These are phyloP conservation scores for Platismatia glauca DNA, from an alignment of 495 filamentous ascomycete genomes.

Conservation along the genomic window DNA sequence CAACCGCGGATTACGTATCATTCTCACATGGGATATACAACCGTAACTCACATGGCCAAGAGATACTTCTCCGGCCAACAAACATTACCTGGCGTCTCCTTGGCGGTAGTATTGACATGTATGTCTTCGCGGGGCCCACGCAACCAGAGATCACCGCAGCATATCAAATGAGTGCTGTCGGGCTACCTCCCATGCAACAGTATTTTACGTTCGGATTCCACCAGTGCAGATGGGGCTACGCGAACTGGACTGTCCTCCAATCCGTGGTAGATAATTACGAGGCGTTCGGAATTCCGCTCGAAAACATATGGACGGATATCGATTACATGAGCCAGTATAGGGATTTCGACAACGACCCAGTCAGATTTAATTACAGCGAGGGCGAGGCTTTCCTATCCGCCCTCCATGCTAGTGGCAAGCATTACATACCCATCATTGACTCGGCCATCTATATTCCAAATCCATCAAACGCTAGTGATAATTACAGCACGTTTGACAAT, in stretches of 20 bases:
- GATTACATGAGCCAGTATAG: constrained; percentile 52
- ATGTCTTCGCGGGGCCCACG: constrained; percentile 53
- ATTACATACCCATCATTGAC: constrained; percentile 81
- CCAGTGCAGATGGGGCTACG: constrained; percentile 59
- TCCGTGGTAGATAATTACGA: constrained; percentile 51
- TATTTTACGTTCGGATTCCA: constrained; percentile 56
- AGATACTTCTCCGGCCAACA: constrained; percentile 54
- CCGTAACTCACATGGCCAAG: constrained; percentile 65
- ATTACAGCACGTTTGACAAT: constrained; percentile 57
- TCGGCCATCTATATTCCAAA: constrained; percentile 72
- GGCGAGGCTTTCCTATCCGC: constrained; percentile 52
- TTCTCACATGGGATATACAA: constrained; percentile 54
- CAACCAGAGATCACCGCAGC: constrained; percentile 48
- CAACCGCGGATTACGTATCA: constrained; percentile 47
- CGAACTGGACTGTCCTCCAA: constrained; percentile 46
- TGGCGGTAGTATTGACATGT: constrained; percentile 54
- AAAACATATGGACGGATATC: constrained; percentile 61
- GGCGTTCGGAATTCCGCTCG: constrained; percentile 52
- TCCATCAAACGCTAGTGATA: constrained; percentile 59
- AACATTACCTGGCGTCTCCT: constrained; percentile 69
- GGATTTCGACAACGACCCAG: constrained; percentile 50
- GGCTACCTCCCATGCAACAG: constrained; percentile 54
- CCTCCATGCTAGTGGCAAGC: constrained; percentile 58
- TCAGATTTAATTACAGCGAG: constrained; percentile 40
- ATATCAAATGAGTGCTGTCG: constrained; percentile 47